Conservation (phyloP, 2,329 filamentous ascomycete genomes). For the Raffaelea ambrosiae region DNA sequence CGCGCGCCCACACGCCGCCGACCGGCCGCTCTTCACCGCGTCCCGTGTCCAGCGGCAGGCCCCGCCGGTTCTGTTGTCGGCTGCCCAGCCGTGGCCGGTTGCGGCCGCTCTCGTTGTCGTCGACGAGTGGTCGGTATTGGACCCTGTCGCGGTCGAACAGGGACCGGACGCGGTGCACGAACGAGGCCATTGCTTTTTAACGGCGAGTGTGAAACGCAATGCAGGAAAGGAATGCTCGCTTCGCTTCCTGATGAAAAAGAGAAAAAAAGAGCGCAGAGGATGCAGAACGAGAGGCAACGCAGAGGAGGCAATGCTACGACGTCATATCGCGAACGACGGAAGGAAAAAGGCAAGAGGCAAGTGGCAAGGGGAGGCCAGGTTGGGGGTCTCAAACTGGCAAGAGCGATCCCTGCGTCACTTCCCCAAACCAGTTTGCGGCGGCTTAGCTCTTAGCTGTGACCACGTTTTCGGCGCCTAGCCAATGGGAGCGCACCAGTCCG, state of each 20-base stretch:
- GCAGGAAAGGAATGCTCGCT: no score
- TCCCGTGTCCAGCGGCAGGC: background rate
- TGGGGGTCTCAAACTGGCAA: no score
- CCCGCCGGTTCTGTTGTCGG: background rate
- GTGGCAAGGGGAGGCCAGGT: no score
- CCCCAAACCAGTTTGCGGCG: no score
- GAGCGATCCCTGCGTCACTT: no score
- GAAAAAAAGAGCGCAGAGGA: background rate
- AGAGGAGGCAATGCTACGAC: background rate
- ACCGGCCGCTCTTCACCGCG: background rate
- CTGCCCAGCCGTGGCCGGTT: background rate
- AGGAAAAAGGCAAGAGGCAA: background rate
- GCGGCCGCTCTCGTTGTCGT: background rate
- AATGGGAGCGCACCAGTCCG: no score
- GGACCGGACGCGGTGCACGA: conserved; percentile 6
- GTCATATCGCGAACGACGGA: background rate
- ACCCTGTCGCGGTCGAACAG: background rate
- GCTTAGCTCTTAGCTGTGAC: no score
- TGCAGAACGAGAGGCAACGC: background rate
- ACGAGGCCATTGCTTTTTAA: conserved; percentile 10
- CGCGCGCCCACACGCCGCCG: conserved; percentile 1
- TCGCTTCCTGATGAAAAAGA: no score
- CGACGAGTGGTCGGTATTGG: conserved; percentile 2
- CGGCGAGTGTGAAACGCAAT: background rate
- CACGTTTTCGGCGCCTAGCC: no score